phyloP scores from a whole-genome alignment of 805 yeast genomes.

The Saccharomyces cerevisiae region DNA sequence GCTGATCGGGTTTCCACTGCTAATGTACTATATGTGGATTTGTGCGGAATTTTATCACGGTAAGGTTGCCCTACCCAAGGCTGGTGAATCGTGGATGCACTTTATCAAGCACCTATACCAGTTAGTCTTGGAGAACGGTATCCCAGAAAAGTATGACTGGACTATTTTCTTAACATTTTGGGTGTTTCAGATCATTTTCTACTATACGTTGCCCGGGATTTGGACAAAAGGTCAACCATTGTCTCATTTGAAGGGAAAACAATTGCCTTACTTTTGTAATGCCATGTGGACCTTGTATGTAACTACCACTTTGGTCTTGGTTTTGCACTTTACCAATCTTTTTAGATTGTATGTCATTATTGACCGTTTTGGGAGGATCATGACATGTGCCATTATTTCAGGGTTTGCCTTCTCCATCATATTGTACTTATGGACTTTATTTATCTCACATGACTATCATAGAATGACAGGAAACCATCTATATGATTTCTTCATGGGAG shows the following conservation, averaged over 20 bases:
- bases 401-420: constrained; percentile 65
- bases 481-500: constrained; percentile 94
- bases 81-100: constrained; percentile 43
- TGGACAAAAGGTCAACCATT: constrained; percentile 95
- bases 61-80: constrained; percentile 61
- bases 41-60: constrained; percentile 77
- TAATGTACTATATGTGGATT: constrained; percentile 97
- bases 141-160: constrained; percentile 59
- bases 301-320: constrained; percentile 48
- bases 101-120: constrained; percentile 40
- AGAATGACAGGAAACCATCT: constrained; percentile 85
- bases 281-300: constrained; percentile 80
- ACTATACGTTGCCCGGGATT: constrained; percentile 82
- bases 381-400: constrained; percentile 80
- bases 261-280: constrained; percentile 87
- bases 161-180: constrained; percentile 63
- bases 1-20: constrained; percentile 84
- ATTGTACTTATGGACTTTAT: constrained; percentile 61
- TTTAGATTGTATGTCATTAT: constrained; percentile 68
- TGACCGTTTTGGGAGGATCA: constrained; percentile 81
- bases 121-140: constrained; percentile 43
- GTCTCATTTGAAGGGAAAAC: constrained; percentile 67
- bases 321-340: constrained; percentile 63
- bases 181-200: constrained; percentile 59
- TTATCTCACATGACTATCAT: constrained; percentile 67